phyloP scores from a whole-genome alignment of 2,329 filamentous ascomycete species.

The Trichoderma aggressivum region DNA sequence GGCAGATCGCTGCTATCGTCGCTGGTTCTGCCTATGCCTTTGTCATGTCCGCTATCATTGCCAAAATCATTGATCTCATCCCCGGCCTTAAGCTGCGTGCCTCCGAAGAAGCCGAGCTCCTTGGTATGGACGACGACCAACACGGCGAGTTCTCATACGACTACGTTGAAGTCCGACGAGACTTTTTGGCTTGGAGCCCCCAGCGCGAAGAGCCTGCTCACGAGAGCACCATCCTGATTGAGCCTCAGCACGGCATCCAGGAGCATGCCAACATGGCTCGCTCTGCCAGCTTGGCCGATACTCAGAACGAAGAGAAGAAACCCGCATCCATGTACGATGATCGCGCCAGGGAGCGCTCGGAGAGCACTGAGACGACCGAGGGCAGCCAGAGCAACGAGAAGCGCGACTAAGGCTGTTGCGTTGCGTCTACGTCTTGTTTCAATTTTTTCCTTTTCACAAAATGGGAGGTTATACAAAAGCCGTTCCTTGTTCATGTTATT shows the following conservation, averaged over 20 bases:
- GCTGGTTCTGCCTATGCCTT: slow-evolving; percentile 67
- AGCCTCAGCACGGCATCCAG: slow-evolving; percentile 68
- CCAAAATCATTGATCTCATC: slow-evolving; percentile 69
- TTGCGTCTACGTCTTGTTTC: background rate
- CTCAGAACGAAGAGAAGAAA: slow-evolving; percentile 24
- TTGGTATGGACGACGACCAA: slow-evolving; percentile 88
- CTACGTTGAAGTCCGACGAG: slow-evolving; percentile 83
- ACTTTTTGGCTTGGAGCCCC: slow-evolving; percentile 85
- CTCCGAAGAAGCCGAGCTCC: slow-evolving; percentile 75
- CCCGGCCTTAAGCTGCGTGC: slow-evolving; percentile 78
- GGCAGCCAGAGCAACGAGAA: slow-evolving; percentile 9
- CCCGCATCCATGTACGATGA: slow-evolving; percentile 1
- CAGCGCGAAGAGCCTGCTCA: slow-evolving; percentile 62
- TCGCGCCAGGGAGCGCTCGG: background rate
- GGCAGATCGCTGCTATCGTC: slow-evolving; percentile 74
- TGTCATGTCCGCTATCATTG: slow-evolving; percentile 68
- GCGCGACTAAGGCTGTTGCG: background rate
- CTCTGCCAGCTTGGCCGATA: slow-evolving; percentile 28
- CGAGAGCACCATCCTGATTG: slow-evolving; percentile 53
- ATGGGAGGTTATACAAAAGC: slow-evolving; percentile 9
- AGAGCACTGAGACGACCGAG: background rate
- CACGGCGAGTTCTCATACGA: slow-evolving; percentile 89
- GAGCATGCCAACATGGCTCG: slow-evolving; percentile 53
- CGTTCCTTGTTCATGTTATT: slow-evolving; percentile 11
- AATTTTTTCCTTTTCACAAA: background rate